phyloP scores from a whole-genome alignment of 2,329 filamentous ascomycete genomes.

The Beauveria sp. region DNA sequence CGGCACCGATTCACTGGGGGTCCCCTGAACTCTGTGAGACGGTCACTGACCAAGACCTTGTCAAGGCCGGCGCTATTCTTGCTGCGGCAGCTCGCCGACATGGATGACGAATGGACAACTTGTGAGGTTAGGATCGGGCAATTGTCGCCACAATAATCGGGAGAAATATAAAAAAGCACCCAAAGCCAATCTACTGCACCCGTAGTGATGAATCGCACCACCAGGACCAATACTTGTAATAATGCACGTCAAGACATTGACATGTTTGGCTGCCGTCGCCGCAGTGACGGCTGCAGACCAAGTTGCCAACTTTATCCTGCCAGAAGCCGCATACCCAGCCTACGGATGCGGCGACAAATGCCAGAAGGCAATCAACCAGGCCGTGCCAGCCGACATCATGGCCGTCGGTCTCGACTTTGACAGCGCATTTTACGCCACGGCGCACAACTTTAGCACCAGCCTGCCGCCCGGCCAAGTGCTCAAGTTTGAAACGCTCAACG shows the following conservation, averaged over 20 bases:
- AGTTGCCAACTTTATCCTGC: constrained; percentile 10
- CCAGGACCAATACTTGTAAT: too few species aligned
- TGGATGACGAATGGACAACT: background rate
- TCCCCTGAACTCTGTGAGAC: background rate
- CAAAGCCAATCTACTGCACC: too few species aligned
- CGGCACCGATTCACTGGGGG: too few species aligned
- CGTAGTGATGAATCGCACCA: too few species aligned
- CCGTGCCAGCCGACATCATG: background rate
- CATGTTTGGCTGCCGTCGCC: background rate
- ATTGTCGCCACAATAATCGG: too few species aligned
- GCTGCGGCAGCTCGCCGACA: background rate
- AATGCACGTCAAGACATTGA: background rate
- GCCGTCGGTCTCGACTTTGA: constrained; percentile 11
- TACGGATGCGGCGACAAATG: constrained; percentile 10
- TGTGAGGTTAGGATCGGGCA: background rate
- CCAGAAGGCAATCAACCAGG: constrained; percentile 2
- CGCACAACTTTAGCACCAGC: constrained; percentile 11
- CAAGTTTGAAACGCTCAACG: constrained; percentile 14
- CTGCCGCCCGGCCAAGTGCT: constrained; percentile 13
- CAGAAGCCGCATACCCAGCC: background rate
- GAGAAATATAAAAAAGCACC: too few species aligned
- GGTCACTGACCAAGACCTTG: background rate
- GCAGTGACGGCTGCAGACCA: background rate
- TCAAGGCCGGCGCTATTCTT: background rate
- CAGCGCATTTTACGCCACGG: constrained; percentile 13